Conservation (phyloP, 495 filamentous ascomycete species). For the Thozetella sp. region DNA sequence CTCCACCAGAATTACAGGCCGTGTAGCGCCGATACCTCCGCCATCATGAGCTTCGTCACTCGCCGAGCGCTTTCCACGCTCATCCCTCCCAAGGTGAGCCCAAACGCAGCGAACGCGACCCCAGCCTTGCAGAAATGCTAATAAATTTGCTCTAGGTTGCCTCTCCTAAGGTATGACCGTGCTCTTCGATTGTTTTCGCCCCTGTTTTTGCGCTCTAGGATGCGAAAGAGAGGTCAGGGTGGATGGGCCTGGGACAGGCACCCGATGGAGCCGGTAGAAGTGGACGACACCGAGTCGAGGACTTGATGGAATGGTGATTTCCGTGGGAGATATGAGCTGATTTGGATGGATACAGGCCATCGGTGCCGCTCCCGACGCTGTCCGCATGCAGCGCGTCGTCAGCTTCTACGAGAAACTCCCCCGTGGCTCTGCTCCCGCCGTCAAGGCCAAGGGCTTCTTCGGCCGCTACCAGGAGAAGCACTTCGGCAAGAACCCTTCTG, state of each 20-base stretch:
- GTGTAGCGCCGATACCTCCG: conserved; percentile 27
- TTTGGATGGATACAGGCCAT: conserved; percentile 63
- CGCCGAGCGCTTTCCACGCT: conserved; percentile 94
- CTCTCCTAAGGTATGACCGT: conserved; percentile 83
- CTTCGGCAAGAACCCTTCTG: conserved; percentile 89
- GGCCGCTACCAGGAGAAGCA: conserved; percentile 90
- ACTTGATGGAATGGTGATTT: too few species aligned
- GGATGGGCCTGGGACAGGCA: too few species aligned
- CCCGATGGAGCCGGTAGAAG: too few species aligned
- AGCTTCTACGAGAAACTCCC: conserved; percentile 98
- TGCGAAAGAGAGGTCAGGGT: too few species aligned
- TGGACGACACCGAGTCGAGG: too few species aligned
- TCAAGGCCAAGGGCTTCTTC: conserved; percentile 76
- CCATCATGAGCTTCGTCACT: conserved; percentile 87
- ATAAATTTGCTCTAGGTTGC: conserved; percentile 56
- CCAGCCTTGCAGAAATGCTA: conserved; percentile 16
- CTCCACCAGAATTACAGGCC: conserved; percentile 16
- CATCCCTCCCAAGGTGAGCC: conserved; percentile 92
- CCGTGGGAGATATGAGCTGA: conserved; percentile 28
- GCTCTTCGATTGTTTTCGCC: conserved; percentile 2
- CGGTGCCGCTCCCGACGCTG: conserved; percentile 89
- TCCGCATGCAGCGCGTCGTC: conserved; percentile 94
- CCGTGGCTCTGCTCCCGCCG: conserved; percentile 80
- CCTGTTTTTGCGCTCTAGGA: background rate
- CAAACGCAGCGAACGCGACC: background rate